A percentile compares a stretch with the other conserved stretches of the same genome.
These are phyloP conservation scores for Clonostachys byssicola DNA, from an alignment of 2,329 filamentous ascomycete species.

Conservation along the genomic window DNA sequence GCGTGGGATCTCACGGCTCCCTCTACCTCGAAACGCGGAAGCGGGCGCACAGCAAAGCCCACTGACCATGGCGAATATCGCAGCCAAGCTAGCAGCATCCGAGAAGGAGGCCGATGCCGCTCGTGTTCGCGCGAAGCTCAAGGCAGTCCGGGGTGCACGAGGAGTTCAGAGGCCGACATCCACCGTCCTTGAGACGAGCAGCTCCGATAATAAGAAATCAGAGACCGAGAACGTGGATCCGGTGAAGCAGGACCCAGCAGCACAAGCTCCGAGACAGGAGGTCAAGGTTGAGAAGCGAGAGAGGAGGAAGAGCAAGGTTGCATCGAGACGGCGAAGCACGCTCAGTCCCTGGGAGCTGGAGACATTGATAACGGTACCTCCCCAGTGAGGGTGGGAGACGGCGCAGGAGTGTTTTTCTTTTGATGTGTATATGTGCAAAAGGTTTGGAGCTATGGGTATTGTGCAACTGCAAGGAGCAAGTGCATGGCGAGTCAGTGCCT, in stretches of 20 bases:
- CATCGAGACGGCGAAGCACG: constrained; percentile 67
- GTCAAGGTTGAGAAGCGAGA: constrained; percentile 34
- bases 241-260: constrained; percentile 21
- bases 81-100: constrained; percentile 59
- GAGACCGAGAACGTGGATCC: constrained; percentile 21
- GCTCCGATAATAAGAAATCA: constrained; percentile 4
- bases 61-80: constrained; percentile 57
- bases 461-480: no score
- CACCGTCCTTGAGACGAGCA: constrained; percentile 10
- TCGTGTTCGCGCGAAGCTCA: constrained; percentile 57
- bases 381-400: background rate
- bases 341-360: constrained; percentile 73
- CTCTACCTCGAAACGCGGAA: constrained; percentile 26
- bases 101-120: constrained; percentile 62
- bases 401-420: background rate
- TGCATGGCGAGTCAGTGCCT: no score
- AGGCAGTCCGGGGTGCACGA: constrained; percentile 40
- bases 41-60: constrained; percentile 46
- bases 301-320: constrained; percentile 46
- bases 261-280: constrained; percentile 11
- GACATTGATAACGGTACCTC: constrained; percentile 47
- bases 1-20: constrained; percentile 1
- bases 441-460: no score
- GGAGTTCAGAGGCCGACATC: constrained; percentile 20
- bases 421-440: no score